phyloP scores from a whole-genome alignment of 2,329 filamentous ascomycete genomes.

The Pyricularia sp. region DNA sequence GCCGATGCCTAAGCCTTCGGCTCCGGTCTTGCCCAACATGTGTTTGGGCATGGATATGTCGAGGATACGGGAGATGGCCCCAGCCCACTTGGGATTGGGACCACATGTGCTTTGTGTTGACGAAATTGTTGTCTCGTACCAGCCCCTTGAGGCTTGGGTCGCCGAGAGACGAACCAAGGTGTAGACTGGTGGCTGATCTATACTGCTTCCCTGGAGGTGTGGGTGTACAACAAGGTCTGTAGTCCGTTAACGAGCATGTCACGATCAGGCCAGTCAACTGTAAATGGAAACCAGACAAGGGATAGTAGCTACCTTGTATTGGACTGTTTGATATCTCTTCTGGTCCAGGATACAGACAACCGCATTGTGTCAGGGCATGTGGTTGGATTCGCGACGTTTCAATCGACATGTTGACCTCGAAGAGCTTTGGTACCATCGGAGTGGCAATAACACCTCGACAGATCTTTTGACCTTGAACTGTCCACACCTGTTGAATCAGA shows the following conservation, averaged over 20 bases:
- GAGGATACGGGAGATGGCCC: slow-evolving; percentile 33
- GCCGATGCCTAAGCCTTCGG: slow-evolving; percentile 19
- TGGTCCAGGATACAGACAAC: slow-evolving; percentile 28
- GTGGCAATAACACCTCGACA: slow-evolving; percentile 47
- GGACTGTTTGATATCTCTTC: slow-evolving; percentile 27
- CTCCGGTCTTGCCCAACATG: slow-evolving; percentile 29
- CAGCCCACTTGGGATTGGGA: slow-evolving; percentile 33
- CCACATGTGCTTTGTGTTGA: slow-evolving; percentile 10
- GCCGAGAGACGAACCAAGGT: slow-evolving; percentile 43
- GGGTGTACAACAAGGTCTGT: slow-evolving; percentile 39
- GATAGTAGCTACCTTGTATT: slow-evolving; percentile 29
- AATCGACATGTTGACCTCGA: slow-evolving; percentile 35
- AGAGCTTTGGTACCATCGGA: slow-evolving; percentile 37
- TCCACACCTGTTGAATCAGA: slow-evolving; percentile 29
- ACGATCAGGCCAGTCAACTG: slow-evolving; percentile 6
- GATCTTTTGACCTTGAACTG: slow-evolving; percentile 23
- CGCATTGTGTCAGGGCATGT: slow-evolving; percentile 35
- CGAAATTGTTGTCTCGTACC: slow-evolving; percentile 42
- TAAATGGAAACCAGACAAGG: slow-evolving; percentile 6
- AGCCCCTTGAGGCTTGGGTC: slow-evolving; percentile 38
- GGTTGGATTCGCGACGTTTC: slow-evolving; percentile 12
- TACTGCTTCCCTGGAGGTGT: slow-evolving; percentile 19
- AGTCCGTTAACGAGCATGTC: neutral
- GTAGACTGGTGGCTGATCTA: slow-evolving; percentile 31
- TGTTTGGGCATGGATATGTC: slow-evolving; percentile 33